Percentiles rank a stretch among this genome's conserved stretches.
These are phyloP conservation scores for Funneliformis mosseae DNA, from an alignment of 192 early-diverging fungal genomes.

Conservation along the genomic window DNA sequence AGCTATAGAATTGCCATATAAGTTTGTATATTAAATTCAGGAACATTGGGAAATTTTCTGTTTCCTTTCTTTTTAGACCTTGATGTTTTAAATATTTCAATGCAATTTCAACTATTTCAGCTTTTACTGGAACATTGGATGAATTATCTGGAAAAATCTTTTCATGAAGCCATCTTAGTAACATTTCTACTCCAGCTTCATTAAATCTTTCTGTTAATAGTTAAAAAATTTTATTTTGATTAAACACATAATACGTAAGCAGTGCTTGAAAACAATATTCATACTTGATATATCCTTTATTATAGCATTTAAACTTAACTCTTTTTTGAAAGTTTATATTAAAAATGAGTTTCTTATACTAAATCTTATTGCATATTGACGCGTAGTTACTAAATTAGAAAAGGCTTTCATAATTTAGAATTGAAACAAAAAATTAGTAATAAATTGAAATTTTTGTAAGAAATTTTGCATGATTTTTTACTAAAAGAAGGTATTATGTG, in stretches of 20 bases:
- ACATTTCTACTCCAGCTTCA: conserved; percentile 25
- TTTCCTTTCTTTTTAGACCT: conserved; percentile 58
- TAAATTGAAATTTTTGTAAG: no score
- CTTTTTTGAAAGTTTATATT: not conserved
- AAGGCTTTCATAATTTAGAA: not conserved
- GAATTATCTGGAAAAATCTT: conserved; percentile 10
- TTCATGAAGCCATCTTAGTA: conserved; percentile 30
- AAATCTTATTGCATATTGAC: not conserved
- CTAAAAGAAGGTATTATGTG: no score
- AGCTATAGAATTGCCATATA: conserved; percentile 56
- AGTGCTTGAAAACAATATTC: no score
- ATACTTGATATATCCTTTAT: no score
- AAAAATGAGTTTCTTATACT: not conserved
- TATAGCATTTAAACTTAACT: no score
- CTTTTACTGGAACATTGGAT: not conserved
- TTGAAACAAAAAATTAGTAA: no score
- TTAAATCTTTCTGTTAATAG: not conserved
- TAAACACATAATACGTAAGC: not conserved
- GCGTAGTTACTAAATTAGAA: not conserved
- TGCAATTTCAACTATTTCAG: conserved; percentile 41
- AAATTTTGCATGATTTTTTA: no score
- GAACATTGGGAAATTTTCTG: conserved; percentile 41
- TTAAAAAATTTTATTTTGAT: not conserved
- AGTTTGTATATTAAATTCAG: conserved; percentile 9
- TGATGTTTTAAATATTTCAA: conserved; percentile 52